Base-by-base conservation (phyloP, 1,139 yeast species). In the Starmera stellimalicola region DNA sequence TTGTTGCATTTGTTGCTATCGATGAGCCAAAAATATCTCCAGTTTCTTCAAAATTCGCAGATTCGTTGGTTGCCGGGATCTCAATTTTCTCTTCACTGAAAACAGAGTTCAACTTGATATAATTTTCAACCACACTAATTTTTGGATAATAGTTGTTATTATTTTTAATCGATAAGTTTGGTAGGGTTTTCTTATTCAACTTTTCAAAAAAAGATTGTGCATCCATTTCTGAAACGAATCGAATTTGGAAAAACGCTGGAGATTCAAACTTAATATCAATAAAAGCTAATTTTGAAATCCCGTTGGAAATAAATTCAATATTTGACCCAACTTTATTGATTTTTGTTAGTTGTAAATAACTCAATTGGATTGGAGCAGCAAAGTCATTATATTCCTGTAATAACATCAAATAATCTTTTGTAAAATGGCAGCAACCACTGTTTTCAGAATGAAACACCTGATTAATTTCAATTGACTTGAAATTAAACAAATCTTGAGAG, bases 91-190 rank as follows among this genome's bases (percentile, higher is more conserved):
- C 49, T 2, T 57, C 43, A 48, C 47, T 35, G 40, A 48, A 3
- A 28, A 38, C 33, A 35, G 45, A 37, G 37, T 44, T 27, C 33
- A 40, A 33, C 33, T 46, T 47, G 31, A 58, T 57, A 34, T 50
- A 55, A 15, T 52, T 52, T 37, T 57, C 46, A 16, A 51, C 49
- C 10, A 37, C 49, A 31, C 42, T 45, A 16, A 43, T 38, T 43
- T 41, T 52, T 10, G 35, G 51, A 18, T 25, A 29, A 20, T n/a
- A 11, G 30, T 18, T 23, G 26, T 22, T 6, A n/a, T n/a, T 22
- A 14, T 6, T 22, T 22, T 22, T 22, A 6, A n/a, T 22, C 11
- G 25, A n/a, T 22, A 14, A 14, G 12, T 14, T 14, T n/a, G 11
- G 8, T 2, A 22, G 11, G 8, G 45, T 9, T 1, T 50, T 34